phyloP scores from a whole-genome alignment of 2,329 filamentous ascomycete species.

The Emmonsiellopsis sp. region DNA sequence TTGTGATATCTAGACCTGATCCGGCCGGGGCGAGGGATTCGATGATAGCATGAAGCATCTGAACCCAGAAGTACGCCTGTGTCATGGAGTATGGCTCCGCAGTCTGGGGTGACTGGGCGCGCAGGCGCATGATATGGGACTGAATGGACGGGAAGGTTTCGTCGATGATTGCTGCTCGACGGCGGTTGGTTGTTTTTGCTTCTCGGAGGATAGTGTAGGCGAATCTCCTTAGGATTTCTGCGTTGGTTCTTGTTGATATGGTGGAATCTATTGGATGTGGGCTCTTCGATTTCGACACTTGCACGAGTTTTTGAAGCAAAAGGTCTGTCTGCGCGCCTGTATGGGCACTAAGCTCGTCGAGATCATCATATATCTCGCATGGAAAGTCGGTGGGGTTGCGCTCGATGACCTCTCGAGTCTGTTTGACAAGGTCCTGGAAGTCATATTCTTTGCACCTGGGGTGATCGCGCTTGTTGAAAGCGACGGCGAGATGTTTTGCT shows the following conservation, averaged over 20 bases:
- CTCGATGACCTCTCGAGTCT: background rate
- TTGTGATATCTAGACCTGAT: background rate
- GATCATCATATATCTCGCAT: conserved; percentile 7
- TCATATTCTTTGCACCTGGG: background rate
- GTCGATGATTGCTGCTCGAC: background rate
- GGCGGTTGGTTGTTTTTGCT: background rate
- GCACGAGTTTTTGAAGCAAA: background rate
- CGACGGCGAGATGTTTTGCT: conserved; percentile 1
- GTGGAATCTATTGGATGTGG: no score
- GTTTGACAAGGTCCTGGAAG: background rate
- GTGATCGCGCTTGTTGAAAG: conserved; percentile 3
- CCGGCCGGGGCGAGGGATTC: background rate
- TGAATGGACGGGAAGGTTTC: background rate
- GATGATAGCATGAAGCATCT: conserved; percentile 1
- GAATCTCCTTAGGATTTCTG: background rate
- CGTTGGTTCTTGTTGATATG: background rate
- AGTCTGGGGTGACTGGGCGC: background rate
- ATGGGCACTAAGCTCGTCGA: conserved; percentile 1
- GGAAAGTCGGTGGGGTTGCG: background rate
- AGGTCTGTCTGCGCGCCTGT: conserved; percentile 5
- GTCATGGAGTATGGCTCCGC: background rate
- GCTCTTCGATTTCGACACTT: background rate
- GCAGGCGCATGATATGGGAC: conserved; percentile 2
- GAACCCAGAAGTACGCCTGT: conserved; percentile 4
- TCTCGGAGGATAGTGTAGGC: background rate